phyloP scores from a whole-genome alignment of 129 eudicot species.

The Chrysanthemum lavandulifolium region DNA sequence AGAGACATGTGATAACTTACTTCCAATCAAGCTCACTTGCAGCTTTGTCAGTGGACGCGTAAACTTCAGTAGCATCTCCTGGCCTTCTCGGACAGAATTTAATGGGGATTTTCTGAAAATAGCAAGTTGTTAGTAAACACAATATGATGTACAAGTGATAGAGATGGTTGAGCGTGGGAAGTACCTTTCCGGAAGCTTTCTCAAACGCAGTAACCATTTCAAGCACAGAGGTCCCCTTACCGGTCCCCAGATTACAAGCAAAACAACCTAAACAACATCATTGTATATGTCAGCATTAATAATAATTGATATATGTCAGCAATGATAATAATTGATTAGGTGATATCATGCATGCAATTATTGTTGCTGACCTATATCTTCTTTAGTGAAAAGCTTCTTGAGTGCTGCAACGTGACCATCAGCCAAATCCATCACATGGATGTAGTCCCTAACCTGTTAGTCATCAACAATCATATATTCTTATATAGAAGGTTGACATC shows the following conservation, averaged over 20 bases:
- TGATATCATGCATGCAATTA: slow-evolving; percentile 8
- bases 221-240: slow-evolving; percentile 84
- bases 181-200: slow-evolving; percentile 89
- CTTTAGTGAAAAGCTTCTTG: slow-evolving; percentile 60
- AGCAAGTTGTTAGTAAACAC: slow-evolving; percentile 9
- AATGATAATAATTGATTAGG: not conserved
- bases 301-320: slow-evolving; percentile 8
- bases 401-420: slow-evolving; percentile 97
- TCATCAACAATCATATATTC: slow-evolving; percentile 1
- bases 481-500: not conserved
- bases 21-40: slow-evolving; percentile 90
- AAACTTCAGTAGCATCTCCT: slow-evolving; percentile 97
- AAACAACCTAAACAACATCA: slow-evolving; percentile 59
- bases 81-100: slow-evolving; percentile 89
- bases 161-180: not conserved
- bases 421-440: slow-evolving; percentile 99
- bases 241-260: slow-evolving; percentile 92
- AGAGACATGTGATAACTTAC: slow-evolving; percentile 42
- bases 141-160: not conserved
- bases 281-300: slow-evolving; percentile 12
- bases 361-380: slow-evolving; percentile 62
- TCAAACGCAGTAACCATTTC: slow-evolving; percentile 96
- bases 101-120: slow-evolving; percentile 74
- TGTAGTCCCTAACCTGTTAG: slow-evolving; percentile 78
- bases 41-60: slow-evolving; percentile 82